These are phyloP conservation scores for Westerdykella ornata DNA, from an alignment of 2,329 filamentous ascomycete genomes.

Conservation along the genomic window DNA sequence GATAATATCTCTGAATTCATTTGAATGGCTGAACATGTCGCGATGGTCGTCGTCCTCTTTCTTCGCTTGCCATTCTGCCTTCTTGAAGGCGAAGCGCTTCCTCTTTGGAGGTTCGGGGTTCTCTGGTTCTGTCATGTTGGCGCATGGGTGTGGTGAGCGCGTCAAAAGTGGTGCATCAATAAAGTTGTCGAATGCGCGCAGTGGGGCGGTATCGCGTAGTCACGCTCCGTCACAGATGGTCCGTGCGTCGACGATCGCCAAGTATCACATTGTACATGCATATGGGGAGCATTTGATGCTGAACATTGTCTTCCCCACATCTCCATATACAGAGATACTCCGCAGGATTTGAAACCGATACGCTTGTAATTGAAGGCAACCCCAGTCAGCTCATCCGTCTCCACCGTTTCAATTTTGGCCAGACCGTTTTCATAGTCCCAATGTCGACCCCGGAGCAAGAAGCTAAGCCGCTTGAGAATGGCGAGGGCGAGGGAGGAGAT, in stretches of 20 bases:
- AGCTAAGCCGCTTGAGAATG: background rate
- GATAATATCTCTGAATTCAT: slow-evolving; percentile 35
- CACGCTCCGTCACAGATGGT: slow-evolving; percentile 22
- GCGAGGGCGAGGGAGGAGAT: slow-evolving; percentile 69
- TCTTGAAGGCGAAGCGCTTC: slow-evolving; percentile 51
- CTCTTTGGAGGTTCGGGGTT: slow-evolving; percentile 20
- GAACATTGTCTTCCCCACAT: too few species aligned
- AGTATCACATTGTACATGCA: background rate
- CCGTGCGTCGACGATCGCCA: slow-evolving; percentile 14
- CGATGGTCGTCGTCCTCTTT: slow-evolving; percentile 23
- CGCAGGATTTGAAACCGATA: too few species aligned
- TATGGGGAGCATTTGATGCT: too few species aligned
- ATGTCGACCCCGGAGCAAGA: background rate
- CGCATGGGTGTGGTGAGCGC: slow-evolving; percentile 7
- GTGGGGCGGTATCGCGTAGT: slow-evolving; percentile 20
- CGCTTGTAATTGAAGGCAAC: background rate
- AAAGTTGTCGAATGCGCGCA: slow-evolving; percentile 8
- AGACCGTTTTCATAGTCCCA: background rate
- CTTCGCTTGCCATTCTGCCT: slow-evolving; percentile 45
- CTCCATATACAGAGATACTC: too few species aligned
- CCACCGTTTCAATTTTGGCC: background rate
- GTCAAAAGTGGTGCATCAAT: background rate
- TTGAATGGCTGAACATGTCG: slow-evolving; percentile 42
- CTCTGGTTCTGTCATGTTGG: slow-evolving; percentile 20
- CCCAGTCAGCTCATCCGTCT: background rate